Conservation (phyloP, 73 alveolate species). For the Tetrahymena thermophila region DNA sequence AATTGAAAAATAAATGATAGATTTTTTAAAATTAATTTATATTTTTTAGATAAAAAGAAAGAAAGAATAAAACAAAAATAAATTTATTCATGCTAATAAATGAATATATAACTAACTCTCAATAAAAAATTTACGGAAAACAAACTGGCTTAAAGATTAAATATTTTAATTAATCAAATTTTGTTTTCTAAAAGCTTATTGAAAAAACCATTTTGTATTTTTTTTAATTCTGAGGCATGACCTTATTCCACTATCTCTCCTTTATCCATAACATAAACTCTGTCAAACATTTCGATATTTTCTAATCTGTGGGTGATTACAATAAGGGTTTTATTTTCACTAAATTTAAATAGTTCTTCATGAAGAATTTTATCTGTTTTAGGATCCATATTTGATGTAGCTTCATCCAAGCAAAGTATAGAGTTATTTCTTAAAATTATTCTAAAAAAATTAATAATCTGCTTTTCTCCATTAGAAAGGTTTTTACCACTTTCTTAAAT, state of each 20-base stretch:
- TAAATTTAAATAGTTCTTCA: conserved; percentile 11
- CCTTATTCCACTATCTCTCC: background rate
- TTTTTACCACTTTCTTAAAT: conserved; percentile 53
- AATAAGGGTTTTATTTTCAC: conserved; percentile 13
- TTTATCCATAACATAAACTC: conserved; percentile 1
- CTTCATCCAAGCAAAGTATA: conserved; percentile 70
- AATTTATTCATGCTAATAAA: too few species aligned
- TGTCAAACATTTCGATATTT: conserved; percentile 5
- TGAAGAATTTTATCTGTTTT: conserved; percentile 61
- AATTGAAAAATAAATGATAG: too few species aligned
- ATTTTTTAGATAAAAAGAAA: too few species aligned
- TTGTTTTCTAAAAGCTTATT: background rate
- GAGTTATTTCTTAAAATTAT: conserved; percentile 55
- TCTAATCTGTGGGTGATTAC: conserved; percentile 27
- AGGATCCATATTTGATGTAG: conserved; percentile 70
- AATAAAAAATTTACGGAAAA: too few species aligned
- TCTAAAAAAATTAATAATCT: conserved; percentile 64
- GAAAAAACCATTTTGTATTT: background rate
- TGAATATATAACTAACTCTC: too few species aligned
- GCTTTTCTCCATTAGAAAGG: conserved; percentile 68
- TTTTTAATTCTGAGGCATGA: background rate
- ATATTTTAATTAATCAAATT: background rate
- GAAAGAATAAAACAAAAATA: too few species aligned
- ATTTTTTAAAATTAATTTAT: too few species aligned
- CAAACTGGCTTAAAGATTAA: too few species aligned